Base-by-base conservation (phyloP, 768 basidiomycete genomes). In the Tylopilus vinaceipallidus region DNA sequence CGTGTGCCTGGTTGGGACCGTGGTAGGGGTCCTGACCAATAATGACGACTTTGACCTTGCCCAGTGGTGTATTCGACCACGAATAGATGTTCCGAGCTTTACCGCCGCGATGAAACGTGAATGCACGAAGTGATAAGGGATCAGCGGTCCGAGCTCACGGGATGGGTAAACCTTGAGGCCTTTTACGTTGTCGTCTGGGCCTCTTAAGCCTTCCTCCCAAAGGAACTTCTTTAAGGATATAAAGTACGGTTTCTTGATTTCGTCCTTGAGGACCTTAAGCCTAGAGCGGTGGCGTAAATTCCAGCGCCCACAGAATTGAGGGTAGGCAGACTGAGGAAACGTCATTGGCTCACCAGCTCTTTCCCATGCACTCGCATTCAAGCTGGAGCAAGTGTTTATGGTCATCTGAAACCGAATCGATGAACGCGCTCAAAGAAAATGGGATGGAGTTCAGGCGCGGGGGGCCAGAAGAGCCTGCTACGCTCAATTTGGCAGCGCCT, bases 11-110 rank as follows among this genome's bases (percentile, higher is more conserved):
- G 40, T 84, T 82, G 33, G 73, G 68, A 53, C 80, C 79, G 64
- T 90, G 88, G 67, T 93, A 94, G 23, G 91, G 91, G 73, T 94
- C 92, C 70, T 93, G 91, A 8, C 88, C 88, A 46, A 98, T 78
- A 50, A 97, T 91, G 42, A 97, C 91, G 23, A 93, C 88, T 63
- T 83, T 85, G 54, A 98, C 82, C 54, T 84, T 82, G 12, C 88
- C 86, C 14, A 97, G 72, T 3, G 91, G 91, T 24, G 91, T 94
- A 48, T 86, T 79, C 3, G 91, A 90, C 94, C 94, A 98, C 12
- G 91, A 77, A 65, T 97, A 97, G 47, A 97, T 88, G 61, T 95
- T 82, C 55, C 76, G 74, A 13, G 92, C 94, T 86, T 64, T 39
- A 45, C 20, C 43, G 33, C 48, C 72, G 55, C 42, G 52, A 43